Conservation (phyloP, 2,329 filamentous ascomycete genomes). For the Beauveria sp. region DNA sequence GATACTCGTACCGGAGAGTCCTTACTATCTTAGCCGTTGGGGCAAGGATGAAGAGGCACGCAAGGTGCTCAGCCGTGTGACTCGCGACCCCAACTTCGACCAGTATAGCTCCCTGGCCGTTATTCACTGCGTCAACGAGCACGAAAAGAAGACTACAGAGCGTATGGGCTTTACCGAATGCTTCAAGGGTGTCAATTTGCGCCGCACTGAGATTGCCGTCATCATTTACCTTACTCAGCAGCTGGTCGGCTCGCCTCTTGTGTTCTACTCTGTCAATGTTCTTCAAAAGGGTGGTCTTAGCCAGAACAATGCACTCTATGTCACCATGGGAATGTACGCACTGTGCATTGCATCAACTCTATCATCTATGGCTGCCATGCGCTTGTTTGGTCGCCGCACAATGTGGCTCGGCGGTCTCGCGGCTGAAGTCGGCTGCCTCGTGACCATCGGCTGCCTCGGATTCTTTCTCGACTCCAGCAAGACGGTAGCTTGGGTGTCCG, state of each 20-base stretch:
- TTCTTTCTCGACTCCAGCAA: constrained; percentile 16
- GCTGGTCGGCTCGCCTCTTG: constrained; percentile 43
- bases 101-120: constrained; percentile 27
- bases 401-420: constrained; percentile 35
- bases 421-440: constrained; percentile 26
- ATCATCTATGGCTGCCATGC: constrained; percentile 34
- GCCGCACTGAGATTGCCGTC: constrained; percentile 31
- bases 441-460: constrained; percentile 27
- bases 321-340: constrained; percentile 33
- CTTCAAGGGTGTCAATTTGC: constrained; percentile 24
- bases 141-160: constrained; percentile 20
- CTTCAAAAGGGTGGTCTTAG: constrained; percentile 42
- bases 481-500: constrained; percentile 26
- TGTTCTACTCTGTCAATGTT: constrained; percentile 43
- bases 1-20: constrained; percentile 30
- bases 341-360: constrained; percentile 38
- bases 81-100: constrained; percentile 20
- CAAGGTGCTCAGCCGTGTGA: constrained; percentile 22
- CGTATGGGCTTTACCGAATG: constrained; percentile 27
- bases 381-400: constrained; percentile 31
- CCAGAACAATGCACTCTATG: constrained; percentile 32
- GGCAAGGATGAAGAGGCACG: constrained; percentile 23
- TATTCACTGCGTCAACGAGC: constrained; percentile 30
- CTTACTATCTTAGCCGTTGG: constrained; percentile 30
- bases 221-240: constrained; percentile 49